Evolutionary conservation across 2,329 filamentous ascomycete genomes (phyloP).

Genomic region (Balansia obtecta): DNA sequence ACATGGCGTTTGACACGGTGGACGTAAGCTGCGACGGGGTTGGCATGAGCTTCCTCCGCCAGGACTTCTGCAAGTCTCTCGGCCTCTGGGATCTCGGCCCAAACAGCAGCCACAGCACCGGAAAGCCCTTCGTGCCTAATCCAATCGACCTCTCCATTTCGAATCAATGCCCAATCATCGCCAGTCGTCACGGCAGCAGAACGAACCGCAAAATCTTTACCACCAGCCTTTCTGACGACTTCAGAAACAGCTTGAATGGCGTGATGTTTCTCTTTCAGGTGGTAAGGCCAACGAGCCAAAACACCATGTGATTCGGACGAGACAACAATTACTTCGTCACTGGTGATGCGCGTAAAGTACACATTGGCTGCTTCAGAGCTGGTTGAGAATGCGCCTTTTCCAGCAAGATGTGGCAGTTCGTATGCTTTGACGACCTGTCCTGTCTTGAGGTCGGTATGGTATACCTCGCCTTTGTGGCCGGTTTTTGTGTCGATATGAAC

Average conservation of each 20-base stretch:
- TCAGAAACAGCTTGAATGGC: constrained; percentile 66
- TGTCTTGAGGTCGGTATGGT: constrained; percentile 64
- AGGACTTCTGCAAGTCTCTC: constrained; percentile 69
- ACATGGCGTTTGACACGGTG: constrained; percentile 77
- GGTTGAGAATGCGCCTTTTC: constrained; percentile 63
- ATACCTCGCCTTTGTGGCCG: constrained; percentile 75
- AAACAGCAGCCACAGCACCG: constrained; percentile 67
- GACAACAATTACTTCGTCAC: constrained; percentile 59
- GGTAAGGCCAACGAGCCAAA: constrained; percentile 60
- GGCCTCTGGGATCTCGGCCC: constrained; percentile 62
- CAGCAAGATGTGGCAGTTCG: constrained; percentile 58
- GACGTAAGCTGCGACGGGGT: constrained; percentile 67
- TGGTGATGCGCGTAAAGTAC: constrained; percentile 75
- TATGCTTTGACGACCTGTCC: constrained; percentile 65
- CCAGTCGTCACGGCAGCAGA: constrained; percentile 56
- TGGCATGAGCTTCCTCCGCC: constrained; percentile 77
- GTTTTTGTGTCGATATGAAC: constrained; percentile 63
- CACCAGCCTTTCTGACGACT: constrained; percentile 57
- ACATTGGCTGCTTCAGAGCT: constrained; percentile 70
- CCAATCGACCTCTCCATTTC: constrained; percentile 75
- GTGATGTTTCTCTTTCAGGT: constrained; percentile 27
- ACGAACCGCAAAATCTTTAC: constrained; percentile 61
- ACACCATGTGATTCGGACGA: constrained; percentile 68
- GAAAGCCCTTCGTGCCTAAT: constrained; percentile 69
- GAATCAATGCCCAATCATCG: constrained; percentile 70